Evolutionary conservation across 139 green algal genomes (phyloP), one percentile per base, ranked within the genome.

Genomic region (Asterochloris erici): DNA sequence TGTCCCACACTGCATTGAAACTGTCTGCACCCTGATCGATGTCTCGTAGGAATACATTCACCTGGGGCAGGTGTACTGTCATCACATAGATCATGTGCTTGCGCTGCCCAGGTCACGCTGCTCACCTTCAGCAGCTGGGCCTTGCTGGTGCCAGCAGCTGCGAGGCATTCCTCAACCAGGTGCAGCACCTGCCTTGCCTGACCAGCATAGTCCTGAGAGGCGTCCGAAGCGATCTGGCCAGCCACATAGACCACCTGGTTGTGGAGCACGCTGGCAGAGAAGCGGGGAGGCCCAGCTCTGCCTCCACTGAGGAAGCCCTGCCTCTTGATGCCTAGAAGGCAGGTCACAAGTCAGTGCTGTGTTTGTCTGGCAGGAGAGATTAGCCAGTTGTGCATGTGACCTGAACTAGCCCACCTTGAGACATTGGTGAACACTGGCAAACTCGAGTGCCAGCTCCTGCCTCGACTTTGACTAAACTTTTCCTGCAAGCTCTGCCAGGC

Each of bases 1-100:
- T n/a, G 68, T 80, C 76, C 76, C 76, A 80, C 12, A 62, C 76
- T 80, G 29, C 76, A 24, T 80, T 80, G 17, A 70, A 80, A 12
- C 61, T 62, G 24, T 80, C 76, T 68, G 76, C 76, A 13, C 76
- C 76, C 9, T 80, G 54, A 21, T 80, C 76, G 24, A 80, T 80
- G 21, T 1, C 69, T 80, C 23, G 29, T 12, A 80, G 12, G 12
- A 60, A 80, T 70, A 54, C 38, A 54, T 54, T 54, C 38, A 54
- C n/a, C n/a, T n/a, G n/a, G n/a, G n/a, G n/a, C n/a, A n/a, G n/a
- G n/a, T n/a, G n/a, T n/a, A n/a, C n/a, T n/a, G n/a, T n/a, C n/a
- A n/a, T n/a, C n/a, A n/a, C n/a, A n/a, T n/a, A n/a, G n/a, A n/a
- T n/a, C n/a, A n/a, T n/a, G n/a, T n/a, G n/a, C n/a, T n/a, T n/a